Conservation (phyloP, 495 filamentous ascomycete species). For the Cercophora newfieldiana region DNA sequence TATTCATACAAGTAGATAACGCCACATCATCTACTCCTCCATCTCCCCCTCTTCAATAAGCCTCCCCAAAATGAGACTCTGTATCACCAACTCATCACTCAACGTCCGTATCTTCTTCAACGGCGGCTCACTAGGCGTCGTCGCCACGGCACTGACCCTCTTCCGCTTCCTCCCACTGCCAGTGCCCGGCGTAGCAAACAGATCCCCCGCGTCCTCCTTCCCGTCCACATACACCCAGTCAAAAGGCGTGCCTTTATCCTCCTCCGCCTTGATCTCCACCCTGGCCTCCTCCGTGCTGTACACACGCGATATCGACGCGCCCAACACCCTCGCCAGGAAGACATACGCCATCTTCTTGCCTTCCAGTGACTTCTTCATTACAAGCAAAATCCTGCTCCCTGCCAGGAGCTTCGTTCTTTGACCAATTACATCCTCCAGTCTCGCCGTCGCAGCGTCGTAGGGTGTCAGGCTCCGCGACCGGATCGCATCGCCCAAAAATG, state of each 20-base stretch:
- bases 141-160: constrained; percentile 38
- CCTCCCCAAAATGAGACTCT: constrained; percentile 86
- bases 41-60: constrained; percentile 64
- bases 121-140: constrained; percentile 30
- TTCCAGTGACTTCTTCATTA: constrained; percentile 66
- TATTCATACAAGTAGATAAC: too few relatives aligned
- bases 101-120: constrained; percentile 58
- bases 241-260: constrained; percentile 56
- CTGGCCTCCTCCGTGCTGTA: constrained; percentile 64
- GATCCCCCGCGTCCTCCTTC: constrained; percentile 25
- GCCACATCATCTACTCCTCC: too few relatives aligned
- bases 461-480: constrained; percentile 67
- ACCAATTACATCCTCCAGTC: constrained; percentile 56
- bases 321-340: constrained; percentile 78
- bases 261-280: constrained; percentile 53
- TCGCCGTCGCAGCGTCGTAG: constrained; percentile 58
- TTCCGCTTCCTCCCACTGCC: constrained; percentile 43
- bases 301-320: constrained; percentile 67
- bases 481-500: constrained; percentile 72
- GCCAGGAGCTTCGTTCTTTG: constrained; percentile 62
- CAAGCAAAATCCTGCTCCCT: constrained; percentile 69
- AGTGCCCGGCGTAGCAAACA: constrained; percentile 26
- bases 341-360: constrained; percentile 56
- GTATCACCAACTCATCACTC: constrained; percentile 85
- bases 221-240: constrained; percentile 81